phyloP scores from a whole-genome alignment of 257 asterid species.

The Solanum etuberosum region DNA sequence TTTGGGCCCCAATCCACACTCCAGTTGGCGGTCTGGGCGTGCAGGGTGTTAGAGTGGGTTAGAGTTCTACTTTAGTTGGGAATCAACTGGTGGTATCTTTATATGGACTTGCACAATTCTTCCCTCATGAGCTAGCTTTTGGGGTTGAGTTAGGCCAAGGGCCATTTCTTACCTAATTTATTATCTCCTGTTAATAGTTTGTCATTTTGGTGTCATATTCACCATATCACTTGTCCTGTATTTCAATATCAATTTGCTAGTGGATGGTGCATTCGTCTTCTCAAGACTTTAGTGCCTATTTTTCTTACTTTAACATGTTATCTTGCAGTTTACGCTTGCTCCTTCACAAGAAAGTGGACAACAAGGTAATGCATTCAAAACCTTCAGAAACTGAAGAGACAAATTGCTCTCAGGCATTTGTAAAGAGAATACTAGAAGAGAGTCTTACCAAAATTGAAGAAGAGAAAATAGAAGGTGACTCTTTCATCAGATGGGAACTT shows the following conservation, averaged over 20 bases:
- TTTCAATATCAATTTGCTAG: not conserved
- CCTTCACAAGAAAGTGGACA: slow-evolving; percentile 59
- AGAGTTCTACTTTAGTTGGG: not conserved
- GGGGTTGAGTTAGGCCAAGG: not conserved
- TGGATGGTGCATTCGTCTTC: not conserved
- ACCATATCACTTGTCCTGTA: not conserved
- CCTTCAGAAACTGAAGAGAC: slow-evolving; percentile 39
- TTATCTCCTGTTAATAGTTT: not conserved
- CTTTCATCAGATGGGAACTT: slow-evolving; percentile 93
- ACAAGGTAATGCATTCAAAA: slow-evolving; percentile 33
- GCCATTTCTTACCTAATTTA: not conserved
- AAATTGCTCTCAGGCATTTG: slow-evolving; percentile 48
- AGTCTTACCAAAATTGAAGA: slow-evolving; percentile 75
- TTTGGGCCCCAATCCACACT: not conserved
- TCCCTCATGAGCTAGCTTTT: not conserved
- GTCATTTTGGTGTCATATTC: not conserved
- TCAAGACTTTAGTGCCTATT: not conserved
- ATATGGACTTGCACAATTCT: not conserved
- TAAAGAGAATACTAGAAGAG: slow-evolving; percentile 62
- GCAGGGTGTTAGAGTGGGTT: not conserved
- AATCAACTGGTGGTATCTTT: not conserved
- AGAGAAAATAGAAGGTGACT: slow-evolving; percentile 49
- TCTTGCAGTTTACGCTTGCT: slow-evolving; percentile 76
- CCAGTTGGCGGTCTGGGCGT: not conserved
- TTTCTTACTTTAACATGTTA: slow-evolving; percentile 10